Evolutionary conservation across 805 yeast genomes (phyloP), one percentile per base, ranked within the genome.

Genomic region (Candida coquimbonensis): DNA sequence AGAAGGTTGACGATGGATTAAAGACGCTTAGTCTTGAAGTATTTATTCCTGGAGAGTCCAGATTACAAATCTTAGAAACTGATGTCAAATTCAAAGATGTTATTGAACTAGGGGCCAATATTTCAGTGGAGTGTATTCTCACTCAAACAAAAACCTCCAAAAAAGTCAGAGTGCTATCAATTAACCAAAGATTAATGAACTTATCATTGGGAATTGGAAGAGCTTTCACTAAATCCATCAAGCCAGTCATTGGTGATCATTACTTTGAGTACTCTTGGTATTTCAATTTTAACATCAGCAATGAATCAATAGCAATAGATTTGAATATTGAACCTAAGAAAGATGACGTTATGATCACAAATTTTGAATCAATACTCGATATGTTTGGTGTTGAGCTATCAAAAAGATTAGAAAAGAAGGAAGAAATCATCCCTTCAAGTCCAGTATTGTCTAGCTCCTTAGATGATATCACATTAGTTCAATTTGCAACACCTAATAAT

Each of bases 251-350:
- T 9, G 35, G 13, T 12, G 39, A 35, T 6, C n/a, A 14, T 3
- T 19, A 34, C 29, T 14, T 4, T 6, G 9, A 9, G 11, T 8
- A 17, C 7, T n/a, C 19, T 7, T 72, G 76, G 75, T 59, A 47
- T 43, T n/a, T 70, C 1, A 48, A 57, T 21, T n/a, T 71, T 1
- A 27, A n/a, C 1, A 45, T 62, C 26, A 46, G 45, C 21, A 31
- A 40, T 7, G n/a, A 59, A 52, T 25, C 50, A 3, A 21, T 33
- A 5, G 27, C 37, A n/a, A 16, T 57, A 3, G 77, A 72, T 59
- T 53, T 70, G 1, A 73, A 71, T 47, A 63, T 73, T 26, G 77
- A 72, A 46, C 76, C 77, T 4, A 67, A 63, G 43, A 73, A 73
- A 45, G 64, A 66, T 33, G 74, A 72, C 53, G 56, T 70, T 5